Base-by-base conservation (phyloP, 768 basidiomycete species). In the Pleurotus cornucopiae region DNA sequence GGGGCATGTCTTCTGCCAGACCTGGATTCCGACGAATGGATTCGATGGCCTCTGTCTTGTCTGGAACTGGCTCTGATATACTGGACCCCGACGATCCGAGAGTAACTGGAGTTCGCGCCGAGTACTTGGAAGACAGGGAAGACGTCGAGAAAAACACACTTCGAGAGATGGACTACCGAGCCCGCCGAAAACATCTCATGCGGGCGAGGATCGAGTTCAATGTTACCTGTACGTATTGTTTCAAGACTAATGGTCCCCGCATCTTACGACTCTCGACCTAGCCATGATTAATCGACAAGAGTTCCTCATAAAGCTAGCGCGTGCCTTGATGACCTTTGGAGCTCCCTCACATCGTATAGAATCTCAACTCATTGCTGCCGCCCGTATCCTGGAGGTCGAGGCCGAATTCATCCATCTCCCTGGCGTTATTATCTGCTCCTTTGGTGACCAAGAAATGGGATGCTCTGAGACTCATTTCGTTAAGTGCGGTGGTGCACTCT, bases 261-360 rank as follows among this genome's bases (percentile, higher is more conserved):
- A 34, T 34, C 30, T 34, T 11, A 34, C 30, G 9, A 34, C 9
- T 34, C 30, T 34, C 30, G 30, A 34, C 30, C 12, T 54, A 86
- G 94, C 90, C 12, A 84, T 94, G 67, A 71, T 88, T 44, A 81
- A 87, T 58, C 81, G 95, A 55, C 93, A 95, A 61, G 83, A 84
- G 55, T 98, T 96, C 71, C 71, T 97, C 34, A 80, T 94, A 66
- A 91, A 85, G 66, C 80, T 97, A 23, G 91, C 93, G 13, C 82
- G 86, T 58, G 85, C 91, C 14, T 76, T 97, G 40, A 94, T 98
- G 90, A 85, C 85, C 11, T 95, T 91, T 65, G 93, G 94, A 4
- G 91, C 94, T 14, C 93, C 94, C 0, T 93, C 91, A 20, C 95
- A 98, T 72, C 85, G 95, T 30, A 90, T 98, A 58, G 94, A 96